Base-by-base conservation (phyloP, 2,329 filamentous ascomycete species). In the Falciphora oryzae region DNA sequence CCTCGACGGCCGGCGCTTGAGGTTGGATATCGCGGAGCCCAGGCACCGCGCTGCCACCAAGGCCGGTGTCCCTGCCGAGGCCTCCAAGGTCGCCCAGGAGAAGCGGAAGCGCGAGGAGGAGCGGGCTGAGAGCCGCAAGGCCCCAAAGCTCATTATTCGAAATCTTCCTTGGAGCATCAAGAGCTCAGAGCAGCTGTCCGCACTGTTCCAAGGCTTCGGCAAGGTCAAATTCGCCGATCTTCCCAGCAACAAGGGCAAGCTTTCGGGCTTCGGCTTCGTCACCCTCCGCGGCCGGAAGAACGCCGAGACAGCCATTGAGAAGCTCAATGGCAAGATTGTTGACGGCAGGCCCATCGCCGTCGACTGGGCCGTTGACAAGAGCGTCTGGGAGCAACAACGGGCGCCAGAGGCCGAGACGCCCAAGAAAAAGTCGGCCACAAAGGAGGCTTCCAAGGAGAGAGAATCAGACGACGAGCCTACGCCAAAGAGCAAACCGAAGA, bases 81-180 rank as follows among this genome's bases (percentile, higher is more conserved):
- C 73, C 61, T 74, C 77, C 18, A 75, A 79, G 32, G 73, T 75
- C 18, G 74, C 75, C 61, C 74, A 75, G 31, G 73, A 77, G 68
- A 84, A 85, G 71, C 78, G 80, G 66, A 82, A 85, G 71, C 79
- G 83, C 50, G 80, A 84, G 70, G 85, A 89, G 69, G 83, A 89
- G 67, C 79, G 86, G 70, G 84, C 83, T 66, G 81, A 85, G 69
- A 79, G 83, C 22, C 80, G 82, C 66, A 85, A 85, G 71, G 83
- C 88, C 0, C 87, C 90, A 0, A 93, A 91, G 75, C 78, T 95
- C 69, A 95, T 99, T 74, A 87, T 99, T 61, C 88, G 95, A 72
- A 99, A 99, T 75, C 75, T 99, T 72, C 94, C 95, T 0, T 99
- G 95, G 95, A 97, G 89, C 70, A 89, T 99, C 74, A 97, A 96